phyloP scores from a whole-genome alignment of 1,284 basidiomycete genomes.

The Fomitiporia mediterranea region DNA sequence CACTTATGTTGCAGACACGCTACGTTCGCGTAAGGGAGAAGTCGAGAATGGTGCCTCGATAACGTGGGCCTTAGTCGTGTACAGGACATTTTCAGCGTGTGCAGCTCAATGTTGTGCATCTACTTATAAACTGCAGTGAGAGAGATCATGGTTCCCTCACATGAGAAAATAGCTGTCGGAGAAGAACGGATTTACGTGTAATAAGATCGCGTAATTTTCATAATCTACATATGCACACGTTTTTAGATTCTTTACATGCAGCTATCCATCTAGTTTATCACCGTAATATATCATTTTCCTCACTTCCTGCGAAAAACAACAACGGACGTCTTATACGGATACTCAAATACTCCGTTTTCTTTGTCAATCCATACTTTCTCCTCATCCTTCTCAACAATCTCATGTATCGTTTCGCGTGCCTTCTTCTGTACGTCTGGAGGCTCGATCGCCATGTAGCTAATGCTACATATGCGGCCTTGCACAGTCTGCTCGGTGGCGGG shows the following conservation, averaged over 20 bases:
- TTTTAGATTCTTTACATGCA: neutral
- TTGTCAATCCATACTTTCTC: conserved; percentile 45
- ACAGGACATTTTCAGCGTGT: neutral
- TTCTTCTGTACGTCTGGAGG: conserved; percentile 47
- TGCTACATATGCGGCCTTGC: conserved; percentile 60
- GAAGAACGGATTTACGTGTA: neutral
- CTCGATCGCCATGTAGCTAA: conserved; percentile 68
- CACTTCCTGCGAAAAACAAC: conserved; percentile 38
- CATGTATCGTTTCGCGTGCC: conserved; percentile 44
- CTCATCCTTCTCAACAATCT: conserved; percentile 44
- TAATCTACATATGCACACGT: neutral
- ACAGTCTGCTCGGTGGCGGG: conserved; percentile 46
- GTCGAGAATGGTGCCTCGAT: neutral
- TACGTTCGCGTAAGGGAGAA: no score
- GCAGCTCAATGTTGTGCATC: no score
- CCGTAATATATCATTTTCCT: neutral
- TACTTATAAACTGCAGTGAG: neutral
- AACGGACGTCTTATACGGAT: conserved; percentile 49
- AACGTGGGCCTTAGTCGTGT: neutral
- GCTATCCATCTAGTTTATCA: no score
- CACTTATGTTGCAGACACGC: neutral
- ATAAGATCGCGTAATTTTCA: neutral
- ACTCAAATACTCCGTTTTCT: conserved; percentile 45
- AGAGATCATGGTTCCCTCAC: no score
- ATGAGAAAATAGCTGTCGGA: no score